Evolutionary conservation across 352 stramenopile species (phyloP).

Genomic region (Sclerospora graminicola): DNA sequence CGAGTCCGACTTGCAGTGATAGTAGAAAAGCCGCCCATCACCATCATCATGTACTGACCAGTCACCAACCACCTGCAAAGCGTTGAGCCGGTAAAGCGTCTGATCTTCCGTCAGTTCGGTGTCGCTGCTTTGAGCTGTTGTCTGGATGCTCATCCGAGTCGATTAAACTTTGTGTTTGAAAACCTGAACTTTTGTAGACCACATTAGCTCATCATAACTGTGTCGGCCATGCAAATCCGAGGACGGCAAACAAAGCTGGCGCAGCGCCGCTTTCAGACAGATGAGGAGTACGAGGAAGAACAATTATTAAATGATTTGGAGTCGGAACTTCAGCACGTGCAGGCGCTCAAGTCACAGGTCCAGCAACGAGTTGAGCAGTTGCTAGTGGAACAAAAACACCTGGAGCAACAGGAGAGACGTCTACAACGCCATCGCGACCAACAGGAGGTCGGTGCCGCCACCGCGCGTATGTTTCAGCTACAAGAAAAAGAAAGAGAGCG

Average conservation of each 20-base stretch:
- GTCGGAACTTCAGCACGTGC: constrained; percentile 35
- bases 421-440: constrained; percentile 25
- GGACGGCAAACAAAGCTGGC: background rate
- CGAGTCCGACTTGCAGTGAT: constrained; percentile 30
- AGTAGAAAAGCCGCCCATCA: constrained; percentile 71
- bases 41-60: constrained; percentile 74
- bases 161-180: too few species aligned
- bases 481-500: constrained; percentile 45
- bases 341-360: constrained; percentile 29
- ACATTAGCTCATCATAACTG: background rate
- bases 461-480: constrained; percentile 49
- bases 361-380: constrained; percentile 30
- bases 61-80: constrained; percentile 37
- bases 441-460: constrained; percentile 17
- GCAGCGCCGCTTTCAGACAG: constrained; percentile 13
- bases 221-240: background rate
- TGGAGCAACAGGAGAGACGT: constrained; percentile 32
- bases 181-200: too few species aligned
- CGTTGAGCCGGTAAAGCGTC: constrained; percentile 37
- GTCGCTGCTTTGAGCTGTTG: constrained; percentile 1
- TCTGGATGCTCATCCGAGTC: too few species aligned
- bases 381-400: constrained; percentile 25
- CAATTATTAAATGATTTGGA: constrained; percentile 32
- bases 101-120: constrained; percentile 18
- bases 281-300: constrained; percentile 27